These are phyloP conservation scores for Chenopodium formosanum DNA, from an alignment of 148 eudicot species.

Conservation along the genomic window DNA sequence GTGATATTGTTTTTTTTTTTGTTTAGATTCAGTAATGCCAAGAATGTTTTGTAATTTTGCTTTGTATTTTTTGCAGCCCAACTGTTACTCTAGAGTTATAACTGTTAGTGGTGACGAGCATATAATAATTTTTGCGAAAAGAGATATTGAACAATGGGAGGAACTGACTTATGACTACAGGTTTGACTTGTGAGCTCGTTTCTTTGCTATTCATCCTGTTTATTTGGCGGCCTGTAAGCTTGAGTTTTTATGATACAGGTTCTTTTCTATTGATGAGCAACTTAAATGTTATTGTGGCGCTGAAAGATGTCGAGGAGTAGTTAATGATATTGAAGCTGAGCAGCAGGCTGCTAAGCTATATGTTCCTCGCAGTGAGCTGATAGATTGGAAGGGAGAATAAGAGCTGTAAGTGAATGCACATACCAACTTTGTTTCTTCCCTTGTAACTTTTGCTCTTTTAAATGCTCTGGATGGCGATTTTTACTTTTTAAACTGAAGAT, in stretches of 20 bases:
- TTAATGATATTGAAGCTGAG: constrained; percentile 84
- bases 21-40: background rate
- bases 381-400: constrained; percentile 60
- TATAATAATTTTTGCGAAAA: constrained; percentile 89
- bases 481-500: background rate
- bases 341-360: constrained; percentile 61
- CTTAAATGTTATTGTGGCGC: constrained; percentile 87
- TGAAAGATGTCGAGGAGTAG: constrained; percentile 86
- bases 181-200: constrained; percentile 35
- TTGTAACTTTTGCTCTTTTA: background rate
- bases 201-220: background rate
- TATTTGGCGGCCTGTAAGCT: background rate
- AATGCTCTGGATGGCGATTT: background rate
- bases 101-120: constrained; percentile 80
- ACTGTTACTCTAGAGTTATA: constrained; percentile 92
- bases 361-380: constrained; percentile 74
- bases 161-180: constrained; percentile 98
- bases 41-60: background rate
- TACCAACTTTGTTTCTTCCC: background rate
- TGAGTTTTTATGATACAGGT: constrained; percentile 47
- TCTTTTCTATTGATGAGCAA: constrained; percentile 76
- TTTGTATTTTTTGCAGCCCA: constrained; percentile 64
- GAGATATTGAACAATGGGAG: constrained; percentile 85
- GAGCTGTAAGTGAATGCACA: constrained; percentile 37
- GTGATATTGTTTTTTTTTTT: background rate